Evolutionary conservation across 78 protist genomes (phyloP), one percentile per base, ranked within the genome.

Genomic region (Bigelowiella natans): DNA sequence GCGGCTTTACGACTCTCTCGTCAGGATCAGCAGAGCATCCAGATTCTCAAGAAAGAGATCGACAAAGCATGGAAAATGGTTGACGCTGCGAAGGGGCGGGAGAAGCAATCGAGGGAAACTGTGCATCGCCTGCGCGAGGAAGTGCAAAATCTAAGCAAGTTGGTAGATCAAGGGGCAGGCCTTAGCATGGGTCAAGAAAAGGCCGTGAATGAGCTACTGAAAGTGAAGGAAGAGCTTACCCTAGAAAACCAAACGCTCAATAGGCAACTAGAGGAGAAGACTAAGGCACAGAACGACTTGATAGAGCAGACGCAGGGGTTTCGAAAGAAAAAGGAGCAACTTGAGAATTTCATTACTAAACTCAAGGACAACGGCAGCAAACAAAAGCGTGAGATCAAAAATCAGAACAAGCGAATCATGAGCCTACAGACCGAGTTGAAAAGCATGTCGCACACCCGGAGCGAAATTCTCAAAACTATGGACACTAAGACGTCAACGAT

Each of bases 161-260:
- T 95, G 2, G 95, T 95, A 38, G 96, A 95, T 38, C 95, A 96
- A 39, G 97, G 96, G 1, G 91, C 96, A 0, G 96, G 94, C 2
- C 84, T 96, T n/a, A 82, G 88, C 29, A 0, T 92, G 0, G 95
- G 95, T 18, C 96, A 97, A 86, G 96, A 97, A 93, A 88, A 89
- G 38, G 40, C 95, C 0, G 93, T 97, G n/a, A 89, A 93, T 51
- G 97, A 95, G 89, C 93, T 97, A 26, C 0, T 90, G 30, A 37
- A 90, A 40, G 93, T 64, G 36, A 95, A 94, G 88, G 94, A 94
- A 64, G 97, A 92, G 38, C 94, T 97, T 7, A 88, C 93, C 1
- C 73, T 85, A 34, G 97, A 73, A 82, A 64, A 88, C 29, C 88
- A 90, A 18, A 51, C 73, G 86, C 86, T 51, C 63, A 28, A 28